Conservation (phyloP, 805 yeast genomes). For the Saccharomycopsis fermentans region DNA sequence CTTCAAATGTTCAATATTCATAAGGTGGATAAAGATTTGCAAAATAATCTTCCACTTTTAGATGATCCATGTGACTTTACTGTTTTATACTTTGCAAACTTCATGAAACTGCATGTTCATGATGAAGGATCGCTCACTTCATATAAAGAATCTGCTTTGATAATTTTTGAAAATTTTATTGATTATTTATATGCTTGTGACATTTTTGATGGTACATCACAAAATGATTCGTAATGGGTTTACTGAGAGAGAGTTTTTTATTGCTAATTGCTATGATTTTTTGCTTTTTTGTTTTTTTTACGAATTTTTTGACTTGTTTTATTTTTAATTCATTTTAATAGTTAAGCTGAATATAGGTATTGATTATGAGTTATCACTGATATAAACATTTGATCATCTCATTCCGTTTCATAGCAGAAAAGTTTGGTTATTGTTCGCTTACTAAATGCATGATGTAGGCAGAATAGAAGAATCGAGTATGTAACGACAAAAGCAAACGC, state of each 20-base stretch:
- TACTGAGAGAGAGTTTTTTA: background rate
- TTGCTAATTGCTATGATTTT: too few species aligned
- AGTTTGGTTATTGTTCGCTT: too few species aligned
- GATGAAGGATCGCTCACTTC: background rate
- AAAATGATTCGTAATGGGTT: background rate
- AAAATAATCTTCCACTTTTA: background rate
- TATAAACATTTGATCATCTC: too few species aligned
- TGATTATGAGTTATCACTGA: too few species aligned
- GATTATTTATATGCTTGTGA: background rate
- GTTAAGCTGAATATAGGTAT: too few species aligned
- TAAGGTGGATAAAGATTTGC: constrained; percentile 8
- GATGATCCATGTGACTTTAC: background rate
- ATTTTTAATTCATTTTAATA: too few species aligned
- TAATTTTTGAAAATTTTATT: background rate
- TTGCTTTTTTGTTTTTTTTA: too few species aligned
- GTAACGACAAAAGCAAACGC: too few species aligned
- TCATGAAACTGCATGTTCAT: background rate
- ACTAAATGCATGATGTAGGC: too few species aligned
- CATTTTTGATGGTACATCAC: background rate
- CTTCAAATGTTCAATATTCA: constrained; percentile 8
- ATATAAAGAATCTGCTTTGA: background rate
- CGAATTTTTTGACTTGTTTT: too few species aligned
- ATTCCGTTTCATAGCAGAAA: too few species aligned
- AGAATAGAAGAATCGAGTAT: too few species aligned
- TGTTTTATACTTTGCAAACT: background rate